A percentile compares a stretch with the other conserved stretches of the same genome.
phyloP scores from a whole-genome alignment of 225 moss, liverwort and hornwort species.

The Straminergon stramineum region DNA sequence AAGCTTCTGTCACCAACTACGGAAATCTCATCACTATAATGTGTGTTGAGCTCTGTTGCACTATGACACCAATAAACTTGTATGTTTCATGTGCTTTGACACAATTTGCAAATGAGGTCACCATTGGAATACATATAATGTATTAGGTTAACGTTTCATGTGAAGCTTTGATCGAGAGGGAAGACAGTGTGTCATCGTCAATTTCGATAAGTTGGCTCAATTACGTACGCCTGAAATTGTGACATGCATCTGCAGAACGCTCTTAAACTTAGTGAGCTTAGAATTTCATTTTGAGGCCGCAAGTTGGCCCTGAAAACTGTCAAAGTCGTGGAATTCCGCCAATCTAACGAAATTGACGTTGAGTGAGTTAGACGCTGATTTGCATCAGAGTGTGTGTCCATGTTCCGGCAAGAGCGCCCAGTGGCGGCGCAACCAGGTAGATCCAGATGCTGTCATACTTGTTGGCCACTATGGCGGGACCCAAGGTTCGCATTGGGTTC shows the following conservation, averaged over 20 bases:
- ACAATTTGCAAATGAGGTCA: neutral
- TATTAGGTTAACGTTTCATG: too few relatives aligned
- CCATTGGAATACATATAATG: too few relatives aligned
- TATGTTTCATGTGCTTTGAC: neutral
- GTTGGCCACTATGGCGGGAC: slow-evolving; percentile 36
- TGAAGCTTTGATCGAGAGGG: neutral
- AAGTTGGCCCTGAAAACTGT: neutral
- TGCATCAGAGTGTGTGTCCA: slow-evolving; percentile 35
- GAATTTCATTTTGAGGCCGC: neutral
- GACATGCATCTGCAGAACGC: neutral
- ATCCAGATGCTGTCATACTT: slow-evolving; percentile 35
- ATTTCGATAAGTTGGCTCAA: neutral
- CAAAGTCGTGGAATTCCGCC: neutral
- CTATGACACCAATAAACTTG: neutral
- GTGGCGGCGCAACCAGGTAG: slow-evolving; percentile 25
- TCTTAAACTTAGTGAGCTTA: neutral
- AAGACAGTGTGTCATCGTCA: neutral
- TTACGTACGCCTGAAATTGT: too few relatives aligned
- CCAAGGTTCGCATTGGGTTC: slow-evolving; percentile 37
- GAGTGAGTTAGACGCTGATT: neutral
- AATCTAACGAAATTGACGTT: neutral
- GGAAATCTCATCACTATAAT: neutral
- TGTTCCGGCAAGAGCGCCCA: slow-evolving; percentile 37
- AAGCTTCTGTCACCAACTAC: neutral
- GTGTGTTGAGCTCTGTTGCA: neutral